Percentiles rank a stretch among this genome's conserved stretches.
Evolutionary conservation across 129 eudicot genomes (phyloP).

Genomic region (Silybum marianum): DNA sequence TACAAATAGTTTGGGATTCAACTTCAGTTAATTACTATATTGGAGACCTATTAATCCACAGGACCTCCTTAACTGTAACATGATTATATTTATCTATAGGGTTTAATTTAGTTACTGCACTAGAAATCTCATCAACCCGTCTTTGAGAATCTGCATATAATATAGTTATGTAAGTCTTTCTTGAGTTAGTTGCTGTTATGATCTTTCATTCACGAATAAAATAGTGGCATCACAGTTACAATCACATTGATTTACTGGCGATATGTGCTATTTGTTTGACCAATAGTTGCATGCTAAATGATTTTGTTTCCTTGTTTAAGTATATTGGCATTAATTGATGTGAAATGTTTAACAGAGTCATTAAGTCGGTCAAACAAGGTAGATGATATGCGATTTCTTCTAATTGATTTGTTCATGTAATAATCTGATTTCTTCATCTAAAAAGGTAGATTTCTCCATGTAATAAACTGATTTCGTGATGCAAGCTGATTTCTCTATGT

Average conservation of each 20-base stretch:
- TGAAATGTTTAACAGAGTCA: not conserved
- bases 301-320: conserved; percentile 6
- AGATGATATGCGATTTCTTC: too few species aligned
- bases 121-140: not conserved
- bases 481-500: too few species aligned
- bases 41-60: conserved; percentile 2
- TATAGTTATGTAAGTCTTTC: not conserved
- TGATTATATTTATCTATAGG: not conserved
- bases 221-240: not conserved
- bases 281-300: not conserved
- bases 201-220: conserved; percentile 6
- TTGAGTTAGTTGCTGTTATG: not conserved
- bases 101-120: not conserved
- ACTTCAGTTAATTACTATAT: not conserved
- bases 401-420: too few species aligned
- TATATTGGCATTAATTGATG: conserved; percentile 23
- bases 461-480: too few species aligned
- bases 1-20: not conserved
- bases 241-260: not conserved
- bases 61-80: not conserved
- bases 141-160: not conserved
- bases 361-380: too few species aligned
- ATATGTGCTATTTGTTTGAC: not conserved
- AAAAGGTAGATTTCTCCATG: too few species aligned
- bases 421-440: too few species aligned